Percentiles rank a stretch among this genome's conserved stretches.
phyloP scores from a whole-genome alignment of 306 rosid genomes.

The Inga leiocalycina region DNA sequence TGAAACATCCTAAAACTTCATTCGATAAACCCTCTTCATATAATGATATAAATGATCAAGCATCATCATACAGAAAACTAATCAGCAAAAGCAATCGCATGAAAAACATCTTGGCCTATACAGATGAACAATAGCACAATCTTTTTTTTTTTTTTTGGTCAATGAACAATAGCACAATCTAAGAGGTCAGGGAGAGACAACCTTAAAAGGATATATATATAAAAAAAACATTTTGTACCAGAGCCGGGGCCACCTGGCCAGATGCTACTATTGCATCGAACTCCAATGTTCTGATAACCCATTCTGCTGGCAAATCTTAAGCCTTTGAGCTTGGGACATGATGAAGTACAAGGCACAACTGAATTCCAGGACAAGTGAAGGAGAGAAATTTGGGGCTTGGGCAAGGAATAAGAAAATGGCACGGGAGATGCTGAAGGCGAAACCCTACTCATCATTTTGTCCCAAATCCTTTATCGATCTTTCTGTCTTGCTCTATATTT shows the following conservation, averaged over 20 bases:
- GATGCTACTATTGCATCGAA: conserved; percentile 52
- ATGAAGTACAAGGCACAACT: conserved; percentile 9
- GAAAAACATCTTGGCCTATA: not conserved
- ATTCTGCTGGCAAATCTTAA: conserved; percentile 28
- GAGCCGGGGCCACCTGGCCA: conserved; percentile 59
- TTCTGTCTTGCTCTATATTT: not conserved
- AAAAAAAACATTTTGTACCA: conserved; percentile 39
- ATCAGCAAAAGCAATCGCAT: not conserved
- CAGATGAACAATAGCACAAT: not conserved
- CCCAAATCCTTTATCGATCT: conserved; percentile 1
- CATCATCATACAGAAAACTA: not conserved
- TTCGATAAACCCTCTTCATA: not conserved
- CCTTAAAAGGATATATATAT: not conserved
- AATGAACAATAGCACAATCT: not conserved
- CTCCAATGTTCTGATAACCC: conserved; percentile 37
- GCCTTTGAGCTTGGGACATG: conserved; percentile 31
- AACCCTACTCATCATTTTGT: conserved; percentile 67
- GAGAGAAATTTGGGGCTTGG: conserved; percentile 32
- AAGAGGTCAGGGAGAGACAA: not conserved
- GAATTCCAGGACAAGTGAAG: conserved; percentile 32
- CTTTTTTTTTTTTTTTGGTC: no score
- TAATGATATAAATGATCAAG: not conserved
- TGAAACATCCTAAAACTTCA: not conserved
- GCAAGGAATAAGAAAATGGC: conserved; percentile 27
- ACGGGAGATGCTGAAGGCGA: conserved; percentile 43